Percentiles rank a stretch among this genome's conserved stretches.
Conservation (phyloP, 1,139 yeast genomes). For the Magnusiomyces magnusii region DNA sequence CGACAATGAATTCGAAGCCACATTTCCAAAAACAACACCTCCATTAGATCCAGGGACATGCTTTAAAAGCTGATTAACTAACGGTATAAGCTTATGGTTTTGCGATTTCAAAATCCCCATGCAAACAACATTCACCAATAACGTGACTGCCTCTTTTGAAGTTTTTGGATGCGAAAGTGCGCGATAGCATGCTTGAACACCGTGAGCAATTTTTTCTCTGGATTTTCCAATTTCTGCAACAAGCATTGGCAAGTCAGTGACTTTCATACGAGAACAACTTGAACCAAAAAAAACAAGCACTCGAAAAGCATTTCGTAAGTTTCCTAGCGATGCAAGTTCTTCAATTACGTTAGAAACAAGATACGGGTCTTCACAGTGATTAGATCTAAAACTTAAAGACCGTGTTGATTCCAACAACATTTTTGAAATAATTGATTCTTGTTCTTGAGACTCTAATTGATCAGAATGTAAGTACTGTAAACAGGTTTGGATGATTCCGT, state of each 20-base stretch:
- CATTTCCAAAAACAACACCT: no score
- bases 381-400: conserved; percentile 8
- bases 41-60: neutral
- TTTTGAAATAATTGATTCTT: neutral
- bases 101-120: neutral
- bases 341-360: conserved; percentile 9
- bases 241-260: conserved; percentile 8
- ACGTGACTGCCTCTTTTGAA: neutral
- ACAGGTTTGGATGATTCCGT: conserved; percentile 26
- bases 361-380: conserved; percentile 5
- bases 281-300: conserved; percentile 8
- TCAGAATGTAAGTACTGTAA: conserved; percentile 9
- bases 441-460: conserved; percentile 20
- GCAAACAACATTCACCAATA: neutral
- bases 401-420: conserved; percentile 8
- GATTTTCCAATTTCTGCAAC: neutral
- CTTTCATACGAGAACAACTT: conserved; percentile 2
- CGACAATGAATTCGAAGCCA: no score
- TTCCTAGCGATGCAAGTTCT: conserved; percentile 3
- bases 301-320: conserved; percentile 1
- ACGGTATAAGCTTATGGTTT: neutral
- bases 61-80: neutral
- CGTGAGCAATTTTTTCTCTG: neutral
- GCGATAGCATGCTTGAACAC: neutral
- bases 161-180: conserved; percentile 2